Base-by-base conservation (phyloP, 306 rosid species). In the Pyrus pyrifolia region DNA sequence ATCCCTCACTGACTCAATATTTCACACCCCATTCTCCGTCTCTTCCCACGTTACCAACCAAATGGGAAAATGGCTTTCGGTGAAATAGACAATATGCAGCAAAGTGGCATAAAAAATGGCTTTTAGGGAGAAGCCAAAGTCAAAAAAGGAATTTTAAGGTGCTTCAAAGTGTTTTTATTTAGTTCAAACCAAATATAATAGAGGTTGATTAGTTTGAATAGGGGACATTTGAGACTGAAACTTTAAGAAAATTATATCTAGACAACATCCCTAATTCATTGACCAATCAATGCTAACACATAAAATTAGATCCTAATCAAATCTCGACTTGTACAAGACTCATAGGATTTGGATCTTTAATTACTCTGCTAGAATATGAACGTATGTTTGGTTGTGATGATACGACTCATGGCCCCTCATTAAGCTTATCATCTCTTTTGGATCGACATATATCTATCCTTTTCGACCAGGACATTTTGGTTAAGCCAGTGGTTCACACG, bases 31-130 rank as follows among this genome's bases (percentile, higher is more conserved):
- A 30, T 15, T 63, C 4, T 30, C 6, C 9, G 46, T 65, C 69
- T 65, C 46, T 19, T 65, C 69, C 69, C 46, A 33, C 46, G 2
- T 45, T 33, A 33, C 15, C 70, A 66, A 66, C 70, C 70, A 35
- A 66, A 66, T 64, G 70, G 70, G 70, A 30, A 25, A 30, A 35
- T 35, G 18, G 18, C 70, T 66, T 66, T 66, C 70, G 70, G 70
- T 21, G 70, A 35, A 35, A 17, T 0, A 66, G 49, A 66, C 70
- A 66, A 35, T 19, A 66, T 8, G 45, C 69, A 65, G 19, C 49
- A 49, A 49, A 49, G 55, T 2, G 55, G 21, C 8, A 15, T 51
- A 0, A 51, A 49, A 49, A 66, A 21, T 33, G 51, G 70, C 18
- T 66, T 66, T 35, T 21, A 6, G 23, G 51, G 29, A 35, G 51